Conservation (phyloP, 139 green algal genomes). For the Volvox reticuliferus region DNA sequence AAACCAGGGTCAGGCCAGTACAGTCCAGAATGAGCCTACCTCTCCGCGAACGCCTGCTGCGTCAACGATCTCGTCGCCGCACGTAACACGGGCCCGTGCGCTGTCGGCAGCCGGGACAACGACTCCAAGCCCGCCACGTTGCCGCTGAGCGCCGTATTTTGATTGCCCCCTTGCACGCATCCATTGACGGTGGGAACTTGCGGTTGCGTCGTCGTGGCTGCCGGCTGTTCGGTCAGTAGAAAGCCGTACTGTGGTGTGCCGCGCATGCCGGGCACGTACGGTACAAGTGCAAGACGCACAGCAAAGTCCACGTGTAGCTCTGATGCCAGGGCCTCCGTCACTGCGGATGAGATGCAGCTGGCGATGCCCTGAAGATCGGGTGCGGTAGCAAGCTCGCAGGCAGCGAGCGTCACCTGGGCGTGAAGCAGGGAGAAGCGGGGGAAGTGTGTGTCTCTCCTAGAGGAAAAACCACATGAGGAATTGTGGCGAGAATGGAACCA, state of each 20-base stretch:
- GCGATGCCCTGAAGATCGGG: slow-evolving; percentile 12
- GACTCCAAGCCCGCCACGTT: background rate
- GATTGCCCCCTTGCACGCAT: too few relatives aligned
- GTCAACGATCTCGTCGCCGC: background rate
- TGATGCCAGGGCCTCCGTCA: background rate
- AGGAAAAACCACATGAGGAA: too few relatives aligned
- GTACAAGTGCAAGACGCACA: slow-evolving; percentile 24
- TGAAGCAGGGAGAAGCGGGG: too few relatives aligned
- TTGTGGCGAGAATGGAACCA: too few relatives aligned
- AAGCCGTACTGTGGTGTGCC: slow-evolving; percentile 2
- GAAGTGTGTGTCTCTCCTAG: too few relatives aligned
- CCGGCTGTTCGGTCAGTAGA: slow-evolving; percentile 30
- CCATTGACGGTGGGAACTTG: too few relatives aligned
- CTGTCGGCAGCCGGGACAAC: background rate
- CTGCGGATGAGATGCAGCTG: background rate
- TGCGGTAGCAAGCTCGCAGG: background rate
- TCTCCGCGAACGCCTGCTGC: background rate
- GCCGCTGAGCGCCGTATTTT: too few relatives aligned
- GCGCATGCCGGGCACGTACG: background rate
- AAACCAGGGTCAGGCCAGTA: too few relatives aligned
- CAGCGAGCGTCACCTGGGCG: background rate
- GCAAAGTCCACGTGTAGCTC: slow-evolving; percentile 32
- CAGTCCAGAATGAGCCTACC: background rate
- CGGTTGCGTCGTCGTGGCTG: background rate
- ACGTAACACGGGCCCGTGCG: background rate